Evolutionary conservation across 2,329 filamentous ascomycete genomes (phyloP), one percentile per base, ranked within the genome.

Genomic region (Pseudogymnoascus sp.): DNA sequence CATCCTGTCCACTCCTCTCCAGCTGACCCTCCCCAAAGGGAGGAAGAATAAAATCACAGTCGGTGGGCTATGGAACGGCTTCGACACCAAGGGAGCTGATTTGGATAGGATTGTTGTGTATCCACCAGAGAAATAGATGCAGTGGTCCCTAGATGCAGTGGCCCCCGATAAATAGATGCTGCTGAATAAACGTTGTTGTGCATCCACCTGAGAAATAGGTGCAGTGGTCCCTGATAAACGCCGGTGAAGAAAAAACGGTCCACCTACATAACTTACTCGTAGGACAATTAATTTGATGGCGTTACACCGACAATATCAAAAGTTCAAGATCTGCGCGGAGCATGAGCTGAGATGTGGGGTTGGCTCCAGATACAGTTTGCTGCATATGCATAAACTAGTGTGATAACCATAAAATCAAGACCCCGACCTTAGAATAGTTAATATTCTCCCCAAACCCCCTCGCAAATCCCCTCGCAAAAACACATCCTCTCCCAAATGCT

Each of bases 51-150:
- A 50, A 6, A 83, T 86, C 58, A 81, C 79, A 1, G 75, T 86
- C 22, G 82, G 83, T 0, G 83, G 83, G 0, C 63, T 85, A 50
- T 75, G 70, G 57, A 85, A 86, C 61, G 82, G 81, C 0, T 74
- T 81, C 54, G 79, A 82, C 61, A 74, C 76, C 16, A 83, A 81
- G 68, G 81, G 82, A 0, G 82, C 80, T 0, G 83, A 86, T 66
- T 67, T 86, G 20, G 83, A 86, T 64, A 75, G 76, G 12, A 79
- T 86, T 65, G 76, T 85, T 1, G 83, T 86, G 0, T 85, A 85
- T 68, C 82, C 82, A 1, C 73, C 80, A 0, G 82, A 85, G 70
- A 63, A 65, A 22, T 67, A 61, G 34, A 39, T 30, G 39, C n/a
- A n/a, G n/a, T n/a, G n/a, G n/a, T n/a, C n/a, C n/a, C n/a, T n/a